Percentiles rank a stretch among this genome's conserved stretches.
phyloP scores from a whole-genome alignment of 805 yeast species.

The Blastobotrys americana region DNA sequence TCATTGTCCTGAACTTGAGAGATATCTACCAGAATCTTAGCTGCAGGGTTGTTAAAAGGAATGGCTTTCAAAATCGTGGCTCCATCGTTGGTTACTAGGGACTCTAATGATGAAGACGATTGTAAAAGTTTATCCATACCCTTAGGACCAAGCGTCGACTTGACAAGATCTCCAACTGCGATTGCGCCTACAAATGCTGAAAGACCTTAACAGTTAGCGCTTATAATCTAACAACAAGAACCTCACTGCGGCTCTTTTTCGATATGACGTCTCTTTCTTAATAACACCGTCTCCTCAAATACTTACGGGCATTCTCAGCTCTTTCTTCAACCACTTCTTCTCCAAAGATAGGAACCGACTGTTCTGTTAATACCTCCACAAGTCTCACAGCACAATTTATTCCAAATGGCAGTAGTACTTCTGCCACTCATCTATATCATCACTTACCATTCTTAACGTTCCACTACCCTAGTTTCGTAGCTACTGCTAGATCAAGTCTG shows the following conservation, averaged over 20 bases:
- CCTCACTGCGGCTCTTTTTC: too few relatives aligned
- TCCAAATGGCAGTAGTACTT: too few relatives aligned
- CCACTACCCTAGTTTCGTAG: too few relatives aligned
- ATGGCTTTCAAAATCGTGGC: constrained; percentile 92
- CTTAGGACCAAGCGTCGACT: constrained; percentile 91
- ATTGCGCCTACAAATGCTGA: constrained; percentile 98
- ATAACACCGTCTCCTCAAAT: background rate
- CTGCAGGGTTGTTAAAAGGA: constrained; percentile 96
- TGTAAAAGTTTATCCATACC: constrained; percentile 97
- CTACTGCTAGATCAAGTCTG: too few relatives aligned
- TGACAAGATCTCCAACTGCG: constrained; percentile 97
- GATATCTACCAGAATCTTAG: constrained; percentile 88
- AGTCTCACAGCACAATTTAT: background rate
- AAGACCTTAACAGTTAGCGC: constrained; percentile 36
- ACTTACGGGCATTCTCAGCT: constrained; percentile 87
- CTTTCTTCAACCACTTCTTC: constrained; percentile 97
- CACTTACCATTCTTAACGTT: too few relatives aligned
- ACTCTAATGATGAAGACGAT: constrained; percentile 69
- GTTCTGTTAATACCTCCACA: background rate
- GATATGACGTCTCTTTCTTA: background rate
- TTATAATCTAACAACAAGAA: too few relatives aligned
- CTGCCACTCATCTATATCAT: too few relatives aligned
- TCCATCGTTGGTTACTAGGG: constrained; percentile 93
- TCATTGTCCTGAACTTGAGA: constrained; percentile 96
- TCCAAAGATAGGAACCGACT: constrained; percentile 89